Base-by-base conservation (phyloP, 2,329 filamentous ascomycete genomes). In the Chrysoporthe puriensis region DNA sequence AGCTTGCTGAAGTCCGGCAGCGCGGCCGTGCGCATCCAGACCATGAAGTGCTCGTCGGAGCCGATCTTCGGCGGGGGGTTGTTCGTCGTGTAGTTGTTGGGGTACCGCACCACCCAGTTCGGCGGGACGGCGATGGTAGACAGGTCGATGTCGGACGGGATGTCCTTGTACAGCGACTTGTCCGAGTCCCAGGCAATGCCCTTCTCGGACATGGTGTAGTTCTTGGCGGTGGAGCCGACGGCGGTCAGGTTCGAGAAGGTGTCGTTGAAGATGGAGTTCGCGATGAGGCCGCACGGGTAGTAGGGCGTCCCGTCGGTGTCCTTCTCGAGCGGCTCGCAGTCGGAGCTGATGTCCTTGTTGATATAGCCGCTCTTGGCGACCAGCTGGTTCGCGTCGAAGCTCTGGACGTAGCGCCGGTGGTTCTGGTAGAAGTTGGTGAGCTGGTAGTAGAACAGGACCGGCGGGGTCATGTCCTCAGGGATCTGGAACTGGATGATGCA, bases 391-490 rank as follows among this genome's bases (percentile, higher is more conserved):
- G 90, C 86, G 75, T 94, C 91, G 74, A 97, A 91, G 1, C 93
- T 97, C 76, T 93, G 92, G 69, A 97, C 96, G 73, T 99, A 99
- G 79, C 95, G 90, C 72, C 96, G 91, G 77, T 99, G 96, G 77
- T 99, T 99, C 80, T 99, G 96, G 83, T 98, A 98, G 82, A 99
- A 99, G 81, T 98, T 97, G 67, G 93, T 95, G 71, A 99, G 89
- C 73, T 91, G 91, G 80, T 99, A 99, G 83, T 97, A 99, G 79
- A 98, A 89, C 70, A 95, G 87, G 13, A 99, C 92, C 0, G 95
- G 94, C 1, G 94, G 88, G 3, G 86, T 84, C 79, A 99, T 90
- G 68, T 89, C 83, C 74, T 95, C 90, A 1, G 93, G 93, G 9
- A 97, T 89, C 46, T 86, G 83, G 80, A 98, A 97, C 70, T 88